Conservation (phyloP, 169 alveolate genomes). For the Plasmodium gaboni region DNA sequence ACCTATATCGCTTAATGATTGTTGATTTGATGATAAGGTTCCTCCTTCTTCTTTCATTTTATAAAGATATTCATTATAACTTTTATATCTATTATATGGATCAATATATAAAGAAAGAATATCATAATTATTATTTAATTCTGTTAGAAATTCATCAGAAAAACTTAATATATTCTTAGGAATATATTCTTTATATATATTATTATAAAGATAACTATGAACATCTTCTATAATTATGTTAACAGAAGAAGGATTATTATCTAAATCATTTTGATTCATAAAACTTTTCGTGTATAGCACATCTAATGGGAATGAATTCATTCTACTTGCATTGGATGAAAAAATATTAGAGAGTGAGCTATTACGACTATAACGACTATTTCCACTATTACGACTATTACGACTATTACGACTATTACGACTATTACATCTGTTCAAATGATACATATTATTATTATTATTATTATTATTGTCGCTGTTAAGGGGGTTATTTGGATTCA, state of each 20-base stretch:
- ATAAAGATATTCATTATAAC: slow-evolving; percentile 44
- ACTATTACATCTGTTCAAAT: too few relatives aligned
- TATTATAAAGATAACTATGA: slow-evolving; percentile 12
- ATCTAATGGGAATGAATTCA: too few relatives aligned
- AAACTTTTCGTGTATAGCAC: too few relatives aligned
- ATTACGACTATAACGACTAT: too few relatives aligned
- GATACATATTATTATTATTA: too few relatives aligned
- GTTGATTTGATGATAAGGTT: background rate
- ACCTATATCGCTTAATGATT: background rate
- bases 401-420: too few relatives aligned
- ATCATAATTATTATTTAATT: slow-evolving; percentile 55
- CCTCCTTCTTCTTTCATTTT: slow-evolving; percentile 1
- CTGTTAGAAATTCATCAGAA: slow-evolving; percentile 31
- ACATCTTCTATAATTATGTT: slow-evolving; percentile 16
- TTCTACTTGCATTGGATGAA: too few relatives aligned
- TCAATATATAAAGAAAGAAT: slow-evolving; percentile 30
- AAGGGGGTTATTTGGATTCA: too few relatives aligned
- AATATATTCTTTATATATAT: background rate
- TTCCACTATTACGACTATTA: too few relatives aligned
- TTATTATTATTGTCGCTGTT: too few relatives aligned
- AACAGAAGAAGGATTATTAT: background rate
- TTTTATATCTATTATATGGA: slow-evolving; percentile 9
- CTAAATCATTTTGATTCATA: too few relatives aligned
- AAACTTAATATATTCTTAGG: slow-evolving; percentile 25
- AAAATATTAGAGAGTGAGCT: too few relatives aligned